Conservation (phyloP, 306 rosid species). For the Luffa acutangula region DNA sequence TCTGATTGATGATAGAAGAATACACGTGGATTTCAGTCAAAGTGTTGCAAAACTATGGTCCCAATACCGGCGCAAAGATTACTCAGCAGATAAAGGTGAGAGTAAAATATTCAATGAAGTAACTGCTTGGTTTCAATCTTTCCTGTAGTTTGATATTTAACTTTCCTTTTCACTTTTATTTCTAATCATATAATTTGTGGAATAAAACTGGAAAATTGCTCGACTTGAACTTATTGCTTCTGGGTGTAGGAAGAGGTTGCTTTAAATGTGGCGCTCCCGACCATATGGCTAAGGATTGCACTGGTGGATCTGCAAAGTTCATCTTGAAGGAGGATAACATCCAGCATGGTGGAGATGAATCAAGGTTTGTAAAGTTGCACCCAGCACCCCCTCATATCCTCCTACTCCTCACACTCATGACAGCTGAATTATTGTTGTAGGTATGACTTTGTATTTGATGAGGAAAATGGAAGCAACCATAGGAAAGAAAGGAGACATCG, state of each 20-base stretch:
- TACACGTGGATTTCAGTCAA: conserved; percentile 97
- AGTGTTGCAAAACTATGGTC: conserved; percentile 89
- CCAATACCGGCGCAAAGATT: conserved; percentile 65
- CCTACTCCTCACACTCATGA: not conserved
- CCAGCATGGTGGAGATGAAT: conserved; percentile 63
- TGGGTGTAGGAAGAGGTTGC: conserved; percentile 63
- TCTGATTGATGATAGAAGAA: conserved; percentile 90
- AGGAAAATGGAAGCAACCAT: conserved; percentile 44
- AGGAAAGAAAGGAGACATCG: conserved; percentile 27
- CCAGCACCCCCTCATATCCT: not conserved
- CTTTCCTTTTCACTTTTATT: not conserved
- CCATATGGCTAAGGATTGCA: conserved; percentile 84
- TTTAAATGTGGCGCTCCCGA: conserved; percentile 87
- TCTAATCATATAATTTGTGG: not conserved
- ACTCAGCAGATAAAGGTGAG: conserved; percentile 50
- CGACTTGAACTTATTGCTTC: not conserved
- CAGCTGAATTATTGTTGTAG: conserved; percentile 28
- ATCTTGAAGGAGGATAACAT: conserved; percentile 53
- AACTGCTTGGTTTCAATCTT: not conserved
- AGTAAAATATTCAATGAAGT: not conserved
- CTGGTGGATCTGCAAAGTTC: conserved; percentile 47
- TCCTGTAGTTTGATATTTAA: not conserved
- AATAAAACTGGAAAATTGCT: not conserved
- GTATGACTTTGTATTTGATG: conserved; percentile 89
- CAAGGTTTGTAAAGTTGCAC: conserved; percentile 38